A percentile compares a stretch with the other conserved stretches of the same genome.
These are phyloP conservation scores for Candida tallmaniae DNA, from an alignment of 805 yeast species.

Conservation along the genomic window DNA sequence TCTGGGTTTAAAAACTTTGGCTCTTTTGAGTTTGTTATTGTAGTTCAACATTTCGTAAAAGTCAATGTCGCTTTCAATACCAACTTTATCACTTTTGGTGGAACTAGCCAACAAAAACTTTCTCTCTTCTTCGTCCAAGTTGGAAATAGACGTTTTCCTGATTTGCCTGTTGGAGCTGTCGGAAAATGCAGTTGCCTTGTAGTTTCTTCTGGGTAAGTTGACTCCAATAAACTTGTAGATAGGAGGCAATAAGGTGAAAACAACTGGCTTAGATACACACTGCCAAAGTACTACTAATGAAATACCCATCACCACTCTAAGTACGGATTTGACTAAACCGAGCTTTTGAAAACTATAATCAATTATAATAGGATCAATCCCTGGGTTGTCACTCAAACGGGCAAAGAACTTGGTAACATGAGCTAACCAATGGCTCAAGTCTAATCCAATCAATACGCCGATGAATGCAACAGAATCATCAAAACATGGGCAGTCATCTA, in stretches of 20 bases:
- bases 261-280: conserved; percentile 59
- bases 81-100: conserved; percentile 24
- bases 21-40: conserved; percentile 27
- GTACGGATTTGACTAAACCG: conserved; percentile 37
- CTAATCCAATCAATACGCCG: conserved; percentile 81
- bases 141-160: conserved; percentile 36
- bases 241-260: conserved; percentile 56
- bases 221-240: conserved; percentile 43
- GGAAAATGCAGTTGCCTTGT: conserved; percentile 34
- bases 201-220: conserved; percentile 36
- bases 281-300: conserved; percentile 68
- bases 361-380: conserved; percentile 29
- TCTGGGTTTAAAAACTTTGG: conserved; percentile 50
- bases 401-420: conserved; percentile 26
- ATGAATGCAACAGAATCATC: conserved; percentile 92
- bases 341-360: conserved; percentile 38
- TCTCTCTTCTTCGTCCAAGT: conserved; percentile 22
- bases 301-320: conserved; percentile 62
- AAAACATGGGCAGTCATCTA: conserved; percentile 93
- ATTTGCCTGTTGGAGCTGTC: conserved; percentile 27
- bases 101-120: conserved; percentile 11
- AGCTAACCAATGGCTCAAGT: conserved; percentile 54
- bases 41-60: conserved; percentile 37
- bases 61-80: conserved; percentile 38
- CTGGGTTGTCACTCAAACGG: conserved; percentile 10